Conservation (phyloP, 2,329 filamentous ascomycete genomes). For the Claviceps sp. region DNA sequence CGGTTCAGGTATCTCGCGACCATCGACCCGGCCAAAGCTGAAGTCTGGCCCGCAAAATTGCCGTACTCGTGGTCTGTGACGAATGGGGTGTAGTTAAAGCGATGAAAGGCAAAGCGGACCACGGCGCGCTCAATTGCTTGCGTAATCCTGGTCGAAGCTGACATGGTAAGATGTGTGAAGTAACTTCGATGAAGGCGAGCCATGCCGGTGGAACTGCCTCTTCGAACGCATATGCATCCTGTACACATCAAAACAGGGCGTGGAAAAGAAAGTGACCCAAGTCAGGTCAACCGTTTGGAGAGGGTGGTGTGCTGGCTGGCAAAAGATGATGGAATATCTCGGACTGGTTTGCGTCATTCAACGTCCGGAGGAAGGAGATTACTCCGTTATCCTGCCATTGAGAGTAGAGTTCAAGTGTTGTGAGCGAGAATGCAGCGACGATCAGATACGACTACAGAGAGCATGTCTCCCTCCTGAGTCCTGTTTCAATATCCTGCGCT, state of each 20-base stretch:
- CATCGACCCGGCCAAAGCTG: slow-evolving; percentile 6
- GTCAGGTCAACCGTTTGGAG: not conserved
- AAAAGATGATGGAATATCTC: no score
- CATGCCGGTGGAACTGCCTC: slow-evolving; percentile 5
- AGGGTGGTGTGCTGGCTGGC: not conserved
- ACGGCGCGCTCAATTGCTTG: slow-evolving; percentile 2
- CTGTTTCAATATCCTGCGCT: no score
- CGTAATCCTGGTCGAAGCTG: slow-evolving; percentile 7
- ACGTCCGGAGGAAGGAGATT: no score
- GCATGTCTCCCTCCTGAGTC: no score
- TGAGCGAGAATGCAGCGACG: no score
- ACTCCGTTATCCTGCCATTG: no score
- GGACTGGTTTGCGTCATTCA: no score
- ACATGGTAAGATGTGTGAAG: slow-evolving; percentile 4
- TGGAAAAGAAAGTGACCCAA: not conserved
- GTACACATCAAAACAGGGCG: not conserved
- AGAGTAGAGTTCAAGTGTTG: no score
- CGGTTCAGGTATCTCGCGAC: slow-evolving; percentile 5
- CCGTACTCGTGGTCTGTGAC: slow-evolving; percentile 3
- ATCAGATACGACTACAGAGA: no score
- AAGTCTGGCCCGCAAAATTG: slow-evolving; percentile 3
- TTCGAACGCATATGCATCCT: slow-evolving; percentile 1
- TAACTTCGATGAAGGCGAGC: slow-evolving; percentile 7
- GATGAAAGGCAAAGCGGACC: not conserved
- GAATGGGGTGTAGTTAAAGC: slow-evolving; percentile 2